Evolutionary conservation across 345 rosid species (phyloP).

Genomic region (Gynandropsis gynandra): DNA sequence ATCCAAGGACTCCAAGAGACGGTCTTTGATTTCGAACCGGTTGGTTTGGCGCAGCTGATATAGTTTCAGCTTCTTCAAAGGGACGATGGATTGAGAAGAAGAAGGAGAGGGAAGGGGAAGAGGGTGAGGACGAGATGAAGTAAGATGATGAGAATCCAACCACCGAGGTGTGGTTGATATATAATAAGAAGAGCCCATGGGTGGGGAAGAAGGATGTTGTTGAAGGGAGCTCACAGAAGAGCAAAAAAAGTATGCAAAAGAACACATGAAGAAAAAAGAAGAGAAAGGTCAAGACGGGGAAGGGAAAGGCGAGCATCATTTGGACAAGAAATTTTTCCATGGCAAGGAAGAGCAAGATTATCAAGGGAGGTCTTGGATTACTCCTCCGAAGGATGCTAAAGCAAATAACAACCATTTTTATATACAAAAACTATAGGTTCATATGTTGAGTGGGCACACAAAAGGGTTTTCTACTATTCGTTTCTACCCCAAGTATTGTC

Average conservation of each 20-base stretch:
- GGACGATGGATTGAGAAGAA: constrained; percentile 57
- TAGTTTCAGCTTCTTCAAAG: too few species aligned
- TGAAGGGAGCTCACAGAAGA: constrained; percentile 82
- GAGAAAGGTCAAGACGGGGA: constrained; percentile 55
- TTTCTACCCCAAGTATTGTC: constrained; percentile 92
- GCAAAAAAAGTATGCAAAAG: constrained; percentile 96
- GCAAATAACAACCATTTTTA: constrained; percentile 89
- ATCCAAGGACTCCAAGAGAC: too few species aligned
- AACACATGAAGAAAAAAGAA: constrained; percentile 85
- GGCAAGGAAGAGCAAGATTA: constrained; percentile 94
- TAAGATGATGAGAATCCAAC: constrained; percentile 73
- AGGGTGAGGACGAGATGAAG: constrained; percentile 27
- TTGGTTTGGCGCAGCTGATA: too few species aligned
- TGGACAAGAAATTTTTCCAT: constrained; percentile 83
- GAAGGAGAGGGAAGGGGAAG: constrained; percentile 34
- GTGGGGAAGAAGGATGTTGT: constrained; percentile 84
- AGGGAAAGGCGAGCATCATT: constrained; percentile 73
- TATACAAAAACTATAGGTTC: constrained; percentile 68
- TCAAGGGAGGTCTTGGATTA: constrained; percentile 96
- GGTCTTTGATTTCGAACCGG: too few species aligned
- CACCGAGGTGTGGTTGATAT: constrained; percentile 64
- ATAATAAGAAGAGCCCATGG: constrained; percentile 93
- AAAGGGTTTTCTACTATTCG: constrained; percentile 80
- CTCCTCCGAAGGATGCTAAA: constrained; percentile 87
- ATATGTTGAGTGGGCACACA: constrained; percentile 86